Conservation (phyloP, 2,329 filamentous ascomycete species). For the Aspergillus carbonarius region DNA sequence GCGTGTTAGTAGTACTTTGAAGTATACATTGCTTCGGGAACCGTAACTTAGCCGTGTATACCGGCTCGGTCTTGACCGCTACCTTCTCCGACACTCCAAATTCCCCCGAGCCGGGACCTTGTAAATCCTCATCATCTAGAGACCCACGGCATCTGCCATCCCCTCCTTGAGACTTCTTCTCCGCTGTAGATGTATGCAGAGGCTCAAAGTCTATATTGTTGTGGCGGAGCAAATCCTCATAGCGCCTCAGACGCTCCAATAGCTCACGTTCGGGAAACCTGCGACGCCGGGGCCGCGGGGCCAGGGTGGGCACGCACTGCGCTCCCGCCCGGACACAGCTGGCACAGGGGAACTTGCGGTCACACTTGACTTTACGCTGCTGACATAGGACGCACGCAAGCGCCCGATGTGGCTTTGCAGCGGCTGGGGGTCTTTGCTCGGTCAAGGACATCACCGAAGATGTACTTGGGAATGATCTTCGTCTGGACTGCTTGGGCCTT, state of each 20-base stretch:
- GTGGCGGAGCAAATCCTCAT: constrained; percentile 65
- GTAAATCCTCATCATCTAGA: neutral
- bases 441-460: neutral
- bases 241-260: constrained; percentile 66
- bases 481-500: too few species aligned
- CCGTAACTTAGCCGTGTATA: constrained; percentile 17
- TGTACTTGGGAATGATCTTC: neutral
- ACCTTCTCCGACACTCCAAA: neutral
- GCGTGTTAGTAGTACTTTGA: constrained; percentile 21
- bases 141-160: neutral
- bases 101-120: neutral
- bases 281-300: constrained; percentile 54
- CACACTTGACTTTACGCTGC: constrained; percentile 72
- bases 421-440: neutral
- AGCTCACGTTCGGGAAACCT: constrained; percentile 70
- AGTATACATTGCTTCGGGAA: neutral
- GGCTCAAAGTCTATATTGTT: constrained; percentile 69
- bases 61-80: neutral
- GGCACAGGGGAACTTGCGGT: constrained; percentile 69
- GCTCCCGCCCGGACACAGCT: constrained; percentile 65
- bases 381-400: constrained; percentile 68
- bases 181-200: constrained; percentile 40
- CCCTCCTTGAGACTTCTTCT: neutral
- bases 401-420: constrained; percentile 13
- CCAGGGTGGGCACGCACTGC: constrained; percentile 53